Base-by-base conservation (phyloP, 129 eudicot genomes). In the Arctium minus region DNA sequence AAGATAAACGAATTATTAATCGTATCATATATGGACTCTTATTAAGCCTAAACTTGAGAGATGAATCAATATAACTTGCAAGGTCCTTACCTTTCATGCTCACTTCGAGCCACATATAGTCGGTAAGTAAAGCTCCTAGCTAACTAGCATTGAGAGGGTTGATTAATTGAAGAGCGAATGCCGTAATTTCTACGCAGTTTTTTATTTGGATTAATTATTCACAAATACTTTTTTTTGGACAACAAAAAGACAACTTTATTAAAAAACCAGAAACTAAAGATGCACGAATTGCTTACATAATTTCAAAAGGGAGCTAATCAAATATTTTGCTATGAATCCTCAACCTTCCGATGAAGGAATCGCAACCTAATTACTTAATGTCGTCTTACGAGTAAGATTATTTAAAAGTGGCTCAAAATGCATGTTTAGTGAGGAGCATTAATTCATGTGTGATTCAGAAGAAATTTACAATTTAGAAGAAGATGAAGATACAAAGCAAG, bases 401-500 rank as follows among this genome's bases (percentile, higher is more conserved):
- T 56, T 13, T 13, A 56, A 15, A 15, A 15, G 65, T 56, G 65
- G 65, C 65, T 56, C 22, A 56, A 56, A 40, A 64, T n/a, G 36
- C 7, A 37, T 73, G 84, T 73, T 81, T 81, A 17, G 13, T 38
- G n/a, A 73, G 74, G 75, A 11, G 70, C 38, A 44, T 18, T 81
- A 30, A 33, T 12, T 82, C 60, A 76, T 69, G 33, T 50, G 36
- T 53, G 29, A 62, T 78, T 56, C 53, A 72, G 73, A 83, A 60
- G 60, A 56, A 17, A 78, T 17, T 27, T 9, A 35, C 71, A 70
- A n/a, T 48, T 32, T n/a, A 44, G 37, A 75, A 77, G 36, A 72
- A 83, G 80, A 73, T 36, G 56, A 79, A 65, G 6, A 71, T 35
- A 22, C 10, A 79, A 84, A 79, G 56, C 32, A 72, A 78, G 72